phyloP scores from a whole-genome alignment of 306 rosid species.

The Cicer chorassanicum region DNA sequence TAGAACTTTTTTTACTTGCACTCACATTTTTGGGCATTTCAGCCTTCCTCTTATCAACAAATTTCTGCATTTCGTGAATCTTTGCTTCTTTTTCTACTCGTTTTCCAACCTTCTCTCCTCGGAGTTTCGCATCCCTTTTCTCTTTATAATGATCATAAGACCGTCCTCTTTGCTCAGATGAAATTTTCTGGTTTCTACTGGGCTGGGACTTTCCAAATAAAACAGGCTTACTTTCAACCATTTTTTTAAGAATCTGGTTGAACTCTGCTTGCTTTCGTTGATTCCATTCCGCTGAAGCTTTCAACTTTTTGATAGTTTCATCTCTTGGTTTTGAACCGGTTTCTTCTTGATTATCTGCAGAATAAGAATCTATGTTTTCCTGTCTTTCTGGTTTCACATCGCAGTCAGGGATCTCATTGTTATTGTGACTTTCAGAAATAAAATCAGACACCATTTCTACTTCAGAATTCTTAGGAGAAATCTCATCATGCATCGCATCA shows the following conservation, averaged over 20 bases:
- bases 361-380: conserved; percentile 52
- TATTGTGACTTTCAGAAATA: conserved; percentile 48
- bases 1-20: conserved; percentile 53
- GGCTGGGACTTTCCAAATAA: conserved; percentile 66
- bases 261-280: conserved; percentile 77
- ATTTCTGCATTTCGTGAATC: conserved; percentile 66
- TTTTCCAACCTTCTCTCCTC: conserved; percentile 62
- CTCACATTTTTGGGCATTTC: conserved; percentile 66
- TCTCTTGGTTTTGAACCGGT: conserved; percentile 47
- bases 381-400: conserved; percentile 52
- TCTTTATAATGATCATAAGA: conserved; percentile 81
- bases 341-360: conserved; percentile 57
- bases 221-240: conserved; percentile 72
- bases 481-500: conserved; percentile 48
- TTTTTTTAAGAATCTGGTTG: conserved; percentile 82
- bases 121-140: conserved; percentile 85
- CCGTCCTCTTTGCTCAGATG: conserved; percentile 75
- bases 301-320: conserved; percentile 51
- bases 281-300: conserved; percentile 80
- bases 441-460: conserved; percentile 53
- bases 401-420: conserved; percentile 48
- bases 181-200: conserved; percentile 58
- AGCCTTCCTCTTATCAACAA: conserved; percentile 69
- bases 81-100: conserved; percentile 74
- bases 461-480: conserved; percentile 45